phyloP scores from a whole-genome alignment of 1,139 yeast genomes.

The Suhomyces anneliseae region DNA sequence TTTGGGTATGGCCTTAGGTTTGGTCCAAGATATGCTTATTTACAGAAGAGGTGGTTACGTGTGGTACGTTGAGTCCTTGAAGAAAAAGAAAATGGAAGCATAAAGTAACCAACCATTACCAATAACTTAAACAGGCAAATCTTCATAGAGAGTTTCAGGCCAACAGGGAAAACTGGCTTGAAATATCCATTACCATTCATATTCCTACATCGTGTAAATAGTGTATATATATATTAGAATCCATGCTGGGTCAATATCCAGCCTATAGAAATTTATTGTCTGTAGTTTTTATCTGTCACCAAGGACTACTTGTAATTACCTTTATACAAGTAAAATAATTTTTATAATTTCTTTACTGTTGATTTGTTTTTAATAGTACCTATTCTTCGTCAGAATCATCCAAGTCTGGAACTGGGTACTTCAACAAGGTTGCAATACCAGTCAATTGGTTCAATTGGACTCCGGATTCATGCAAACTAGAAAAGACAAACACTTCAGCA shows the following conservation, averaged over 20 bases:
- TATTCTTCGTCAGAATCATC: constrained; percentile 61
- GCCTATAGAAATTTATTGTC: too few relatives aligned
- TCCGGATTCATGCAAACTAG: constrained; percentile 88
- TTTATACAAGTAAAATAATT: too few relatives aligned
- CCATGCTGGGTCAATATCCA: too few relatives aligned
- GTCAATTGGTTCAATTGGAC: constrained; percentile 85
- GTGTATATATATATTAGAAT: neutral
- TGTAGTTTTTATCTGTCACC: too few relatives aligned
- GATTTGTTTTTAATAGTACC: neutral
- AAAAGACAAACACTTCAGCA: constrained; percentile 76
- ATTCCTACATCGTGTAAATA: neutral
- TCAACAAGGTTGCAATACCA: constrained; percentile 85
- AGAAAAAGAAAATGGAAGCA: constrained; percentile 13
- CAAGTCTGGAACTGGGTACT: constrained; percentile 80
- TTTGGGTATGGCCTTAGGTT: constrained; percentile 61
- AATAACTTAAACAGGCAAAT: too few relatives aligned
- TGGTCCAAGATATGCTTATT: constrained; percentile 63
- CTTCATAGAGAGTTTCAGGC: too few relatives aligned
- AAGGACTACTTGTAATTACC: too few relatives aligned
- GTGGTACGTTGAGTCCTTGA: constrained; percentile 54
- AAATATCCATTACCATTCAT: too few relatives aligned
- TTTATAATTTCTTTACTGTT: neutral
- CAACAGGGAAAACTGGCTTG: too few relatives aligned
- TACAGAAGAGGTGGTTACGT: constrained; percentile 58
- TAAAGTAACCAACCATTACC: neutral